phyloP scores from a whole-genome alignment of 2,329 filamentous ascomycete genomes.

The Epichloe coenophiala region DNA sequence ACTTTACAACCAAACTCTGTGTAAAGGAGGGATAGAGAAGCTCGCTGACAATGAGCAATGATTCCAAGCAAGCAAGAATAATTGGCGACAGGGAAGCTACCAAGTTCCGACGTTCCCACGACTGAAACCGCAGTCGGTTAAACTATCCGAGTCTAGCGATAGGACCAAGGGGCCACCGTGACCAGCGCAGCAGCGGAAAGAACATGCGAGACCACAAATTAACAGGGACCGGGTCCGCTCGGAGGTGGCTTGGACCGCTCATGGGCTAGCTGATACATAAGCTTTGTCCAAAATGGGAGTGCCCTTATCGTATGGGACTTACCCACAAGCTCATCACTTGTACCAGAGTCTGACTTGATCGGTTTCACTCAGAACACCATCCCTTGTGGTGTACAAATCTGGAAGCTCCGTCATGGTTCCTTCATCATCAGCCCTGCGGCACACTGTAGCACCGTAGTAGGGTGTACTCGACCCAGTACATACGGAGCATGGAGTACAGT shows the following conservation, averaged over 20 bases:
- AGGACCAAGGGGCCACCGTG: neutral
- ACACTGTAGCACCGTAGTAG: too few relatives aligned
- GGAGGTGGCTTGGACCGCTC: neutral
- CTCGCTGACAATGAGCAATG: neutral
- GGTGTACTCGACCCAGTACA: too few relatives aligned
- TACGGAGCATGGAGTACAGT: too few relatives aligned
- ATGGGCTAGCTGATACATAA: neutral
- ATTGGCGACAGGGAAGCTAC: neutral
- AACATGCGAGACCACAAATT: neutral
- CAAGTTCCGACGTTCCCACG: neutral
- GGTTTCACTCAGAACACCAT: too few relatives aligned
- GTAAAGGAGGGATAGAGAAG: neutral
- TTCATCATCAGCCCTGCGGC: too few relatives aligned
- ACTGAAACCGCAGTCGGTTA: constrained; percentile 5
- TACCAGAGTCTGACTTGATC: too few relatives aligned
- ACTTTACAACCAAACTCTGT: neutral
- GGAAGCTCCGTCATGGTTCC: too few relatives aligned
- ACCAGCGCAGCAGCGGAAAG: neutral
- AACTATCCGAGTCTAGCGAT: constrained; percentile 2
- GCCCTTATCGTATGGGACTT: too few relatives aligned
- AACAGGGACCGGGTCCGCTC: neutral
- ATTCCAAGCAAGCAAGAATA: neutral
- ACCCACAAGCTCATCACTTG: too few relatives aligned
- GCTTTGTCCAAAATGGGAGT: neutral
- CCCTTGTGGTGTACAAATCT: too few relatives aligned